Base-by-base conservation (phyloP, 139 green algal genomes). In the Eudorina sp. region DNA sequence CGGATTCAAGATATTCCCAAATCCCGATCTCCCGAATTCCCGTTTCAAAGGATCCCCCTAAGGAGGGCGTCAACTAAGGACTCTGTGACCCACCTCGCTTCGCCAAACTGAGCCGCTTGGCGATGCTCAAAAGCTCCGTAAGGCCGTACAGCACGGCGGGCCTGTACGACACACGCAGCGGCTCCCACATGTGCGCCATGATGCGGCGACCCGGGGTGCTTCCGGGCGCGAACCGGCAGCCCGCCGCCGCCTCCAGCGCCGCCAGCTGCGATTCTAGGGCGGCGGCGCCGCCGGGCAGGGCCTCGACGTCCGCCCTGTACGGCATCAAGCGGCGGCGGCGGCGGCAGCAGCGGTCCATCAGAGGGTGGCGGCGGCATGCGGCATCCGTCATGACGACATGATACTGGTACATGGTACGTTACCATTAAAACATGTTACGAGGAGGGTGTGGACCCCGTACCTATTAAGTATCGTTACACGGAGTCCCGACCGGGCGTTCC, bases 101-200 rank as follows among this genome's bases (percentile, higher is more conserved):
- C 21, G 82, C 64, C 43, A 88, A 36, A 25, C 13, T 45, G 27
- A 79, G 34, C 3, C 82, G 82, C 66, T 88, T 88, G 48, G 66
- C 82, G 11, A 79, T 53, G 48, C 82, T 88, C 19, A 88, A 66
- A 25, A 79, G 66, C 64, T 88, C 82, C 46, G 48, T 88, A 4
- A 79, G 11, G 34, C 45, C 64, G 82, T 88, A 88, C 64, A 88
- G 51, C 36, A 88, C 36, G 11, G 83, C 51, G 34, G 68, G 46
- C n/a, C 68, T n/a, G 64, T 87, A 78, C 81, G 62, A 78, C n/a
- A 87, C 68, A 43, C 55, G 51, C 21, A 88, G 66, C 66, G 82
- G 82, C 66, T 88, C 82, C 29, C 82, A n/a, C 82, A 88, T n/a
- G 46, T 88, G 82, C 31, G 82, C 82, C 82, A 88, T 88, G 66